Percentiles rank a stretch among this genome's conserved stretches.
Conservation (phyloP, 1,139 yeast genomes). For the Hyphopichia pseudoburtonii region DNA sequence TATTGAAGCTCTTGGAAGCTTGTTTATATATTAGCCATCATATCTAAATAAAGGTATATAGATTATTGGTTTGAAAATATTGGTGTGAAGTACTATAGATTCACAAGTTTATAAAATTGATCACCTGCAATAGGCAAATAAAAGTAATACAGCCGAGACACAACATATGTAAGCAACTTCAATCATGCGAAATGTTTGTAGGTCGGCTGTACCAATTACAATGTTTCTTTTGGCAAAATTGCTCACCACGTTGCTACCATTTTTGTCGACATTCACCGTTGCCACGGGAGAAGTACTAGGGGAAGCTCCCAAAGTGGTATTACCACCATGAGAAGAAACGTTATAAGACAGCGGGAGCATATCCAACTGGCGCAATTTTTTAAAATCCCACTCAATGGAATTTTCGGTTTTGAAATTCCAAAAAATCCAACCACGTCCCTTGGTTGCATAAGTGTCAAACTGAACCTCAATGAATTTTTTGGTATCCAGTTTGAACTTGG, state of each 20-base stretch:
- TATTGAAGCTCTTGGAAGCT: too few species aligned
- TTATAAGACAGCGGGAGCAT: background rate
- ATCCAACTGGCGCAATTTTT: slow-evolving; percentile 5
- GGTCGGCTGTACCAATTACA: background rate
- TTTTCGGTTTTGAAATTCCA: slow-evolving; percentile 27
- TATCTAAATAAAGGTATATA: too few species aligned
- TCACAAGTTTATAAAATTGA: background rate
- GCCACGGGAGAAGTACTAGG: background rate
- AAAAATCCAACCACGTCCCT: slow-evolving; percentile 23
- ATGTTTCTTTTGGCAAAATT: background rate
- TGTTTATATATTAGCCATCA: too few species aligned
- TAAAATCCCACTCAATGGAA: slow-evolving; percentile 24
- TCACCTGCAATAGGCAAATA: background rate
- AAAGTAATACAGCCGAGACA: background rate
- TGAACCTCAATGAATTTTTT: slow-evolving; percentile 18
- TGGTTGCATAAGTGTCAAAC: slow-evolving; percentile 16
- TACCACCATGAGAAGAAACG: too few species aligned
- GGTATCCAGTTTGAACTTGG: slow-evolving; percentile 15
- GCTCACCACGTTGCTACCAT: background rate
- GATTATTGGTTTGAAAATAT: too few species aligned
- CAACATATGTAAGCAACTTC: background rate
- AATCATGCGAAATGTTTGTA: background rate
- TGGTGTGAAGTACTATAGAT: too few species aligned
- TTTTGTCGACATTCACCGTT: background rate
- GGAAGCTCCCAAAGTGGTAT: background rate